These are phyloP conservation scores for Epichloe coenophiala DNA, from an alignment of 2,329 filamentous ascomycete species.

Conservation along the genomic window DNA sequence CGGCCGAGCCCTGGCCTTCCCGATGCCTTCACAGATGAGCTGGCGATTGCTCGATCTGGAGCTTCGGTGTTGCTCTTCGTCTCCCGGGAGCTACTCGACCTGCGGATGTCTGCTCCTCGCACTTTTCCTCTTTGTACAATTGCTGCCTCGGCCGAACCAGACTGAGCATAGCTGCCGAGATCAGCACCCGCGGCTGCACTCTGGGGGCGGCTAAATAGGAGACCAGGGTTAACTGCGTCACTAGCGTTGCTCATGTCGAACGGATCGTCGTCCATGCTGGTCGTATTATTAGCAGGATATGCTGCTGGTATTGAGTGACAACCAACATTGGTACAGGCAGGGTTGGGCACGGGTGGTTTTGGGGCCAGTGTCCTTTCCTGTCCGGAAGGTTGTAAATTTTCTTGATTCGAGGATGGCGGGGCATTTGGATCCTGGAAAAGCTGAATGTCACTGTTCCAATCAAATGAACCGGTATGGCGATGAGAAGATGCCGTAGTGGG, in stretches of 20 bases:
- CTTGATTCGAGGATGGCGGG: constrained; percentile 21
- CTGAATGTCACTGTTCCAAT: constrained; percentile 43
- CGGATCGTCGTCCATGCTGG: constrained; percentile 31
- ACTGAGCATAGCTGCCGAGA: constrained; percentile 17
- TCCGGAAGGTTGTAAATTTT: constrained; percentile 23
- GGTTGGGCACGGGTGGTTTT: constrained; percentile 28
- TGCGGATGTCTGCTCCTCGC: constrained; percentile 21
- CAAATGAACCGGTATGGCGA: constrained; percentile 36
- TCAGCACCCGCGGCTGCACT: constrained; percentile 31
- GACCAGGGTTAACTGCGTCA: constrained; percentile 43
- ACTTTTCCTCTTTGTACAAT: constrained; percentile 14
- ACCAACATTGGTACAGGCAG: constrained; percentile 9
- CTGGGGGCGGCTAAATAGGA: constrained; percentile 40
- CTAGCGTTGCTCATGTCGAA: constrained; percentile 34
- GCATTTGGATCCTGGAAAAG: constrained; percentile 36
- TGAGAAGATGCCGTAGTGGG: constrained; percentile 21
- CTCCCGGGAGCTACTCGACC: constrained; percentile 32
- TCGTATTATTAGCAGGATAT: constrained; percentile 23
- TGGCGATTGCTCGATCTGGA: constrained; percentile 27
- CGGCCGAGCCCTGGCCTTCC: constrained; percentile 36
- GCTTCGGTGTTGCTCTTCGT: constrained; percentile 24
- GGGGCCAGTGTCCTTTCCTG: constrained; percentile 36
- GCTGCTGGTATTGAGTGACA: constrained; percentile 24
- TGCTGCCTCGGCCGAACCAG: constrained; percentile 15
- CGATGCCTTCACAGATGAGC: constrained; percentile 39